Base-by-base conservation (phyloP, 257 asterid genomes). In the Mentha longifolia region DNA sequence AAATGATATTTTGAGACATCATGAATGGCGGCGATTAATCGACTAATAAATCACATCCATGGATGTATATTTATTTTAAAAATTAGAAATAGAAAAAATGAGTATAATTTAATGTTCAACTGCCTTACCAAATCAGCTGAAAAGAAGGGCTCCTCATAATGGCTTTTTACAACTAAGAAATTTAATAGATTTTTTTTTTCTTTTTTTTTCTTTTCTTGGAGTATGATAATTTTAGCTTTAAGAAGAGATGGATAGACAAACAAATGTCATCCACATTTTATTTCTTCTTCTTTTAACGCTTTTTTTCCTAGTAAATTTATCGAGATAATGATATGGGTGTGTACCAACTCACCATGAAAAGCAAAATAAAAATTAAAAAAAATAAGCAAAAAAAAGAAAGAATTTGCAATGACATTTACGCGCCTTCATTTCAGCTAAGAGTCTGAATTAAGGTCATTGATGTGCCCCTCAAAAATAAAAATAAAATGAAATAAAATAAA, bases 371-470 rank as follows among this genome's bases (percentile, higher is more conserved):
- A n/a, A n/a, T n/a, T n/a, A n/a, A n/a, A n/a, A n/a, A 4, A 1
- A 56, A 0, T 4, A 28, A 6, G 25, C 1, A 22, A 22, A 22
- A 22, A 22, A 22, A 22, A 22, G 2, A 22, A 2, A 22, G 25
- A 22, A 22, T 22, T 6, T 55, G 66, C 20, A 67, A 49, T 1
- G 67, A 69, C 28, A 78, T 68, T 78, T 68, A 68, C 60, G 76
- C 82, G 67, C 78, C 82, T 78, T 65, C 73, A 14, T 62, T 78
- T 55, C 13, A 73, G 82, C 41, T 78, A 33, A 61, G 52, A 6
- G 10, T 22, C 31, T 6, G 42, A 43, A 43, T 66, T 55, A 61
- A n/a, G 57, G 37, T 28, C 20, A 39, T 58, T 60, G 56, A 67
- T 52, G 61, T 16, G 37, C 55, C 50, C 37, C n/a, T n/a, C n/a